Base-by-base conservation (phyloP, 805 yeast species). In the Barnettozyma sp. region DNA sequence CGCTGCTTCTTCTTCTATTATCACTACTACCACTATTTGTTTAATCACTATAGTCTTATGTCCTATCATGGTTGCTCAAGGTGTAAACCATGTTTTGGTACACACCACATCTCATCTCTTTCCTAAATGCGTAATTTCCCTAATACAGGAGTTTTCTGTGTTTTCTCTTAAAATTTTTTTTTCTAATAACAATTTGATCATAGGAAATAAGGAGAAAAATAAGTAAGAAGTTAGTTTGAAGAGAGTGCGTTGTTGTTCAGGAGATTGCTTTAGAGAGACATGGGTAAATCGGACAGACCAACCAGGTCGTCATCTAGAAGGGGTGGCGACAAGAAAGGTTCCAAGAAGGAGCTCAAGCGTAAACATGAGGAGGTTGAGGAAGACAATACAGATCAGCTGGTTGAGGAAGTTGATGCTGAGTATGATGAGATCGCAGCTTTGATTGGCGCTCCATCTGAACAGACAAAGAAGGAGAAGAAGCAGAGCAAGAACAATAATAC, bases 341-440 rank as follows among this genome's bases (percentile, higher is more conserved):
- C 21, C 18, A 14, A 22, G 22, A 34, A 34, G 21, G 33, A 23
- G 19, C 38, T 36, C 38, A 65, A 47, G 33, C 48, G 55, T 48
- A 44, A 43, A 37, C 50, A 39, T 36, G 59, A 58, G 35, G 62
- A 58, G 38, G 43, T 37, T 31, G 58, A 48, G 26, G 42, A 52
- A 16, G 63, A 54, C 26, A 55, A 52, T 21, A 68, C 63, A 29
- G 73, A 68, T 38, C 55, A 65, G 42, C 54, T 68, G 36, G 71
- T 74, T n/a, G 69, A 70, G 33, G 73, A 71, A 46, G 56, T 74
- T 22, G 79, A 76, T 56, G 66, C 66, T 6, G 76, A 75, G 39
- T 75, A 66, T 45, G 74, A 67, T 43, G 82, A 74, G 43, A 76
- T 75, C 31, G 74, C 78, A 3, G 68, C 60, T 18, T 59, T 75